Conservation (phyloP, 768 basidiomycete genomes). For the Boletus speciosus region DNA sequence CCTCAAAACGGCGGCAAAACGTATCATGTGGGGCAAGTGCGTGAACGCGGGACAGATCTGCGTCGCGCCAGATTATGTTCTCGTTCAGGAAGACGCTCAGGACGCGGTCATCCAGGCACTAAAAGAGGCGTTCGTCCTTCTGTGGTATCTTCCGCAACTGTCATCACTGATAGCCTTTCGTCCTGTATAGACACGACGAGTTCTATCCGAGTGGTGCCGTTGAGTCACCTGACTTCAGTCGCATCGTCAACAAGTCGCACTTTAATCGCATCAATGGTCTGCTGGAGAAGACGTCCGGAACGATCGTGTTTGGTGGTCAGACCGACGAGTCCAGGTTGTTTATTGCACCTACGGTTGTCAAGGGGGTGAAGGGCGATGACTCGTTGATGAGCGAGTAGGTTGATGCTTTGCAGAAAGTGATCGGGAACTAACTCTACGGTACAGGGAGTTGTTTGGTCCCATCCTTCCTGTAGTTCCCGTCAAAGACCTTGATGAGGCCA, state of each 20-base stretch:
- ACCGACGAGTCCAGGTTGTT: conserved; percentile 54
- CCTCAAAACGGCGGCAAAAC: conserved; percentile 57
- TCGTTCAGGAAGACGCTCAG: conserved; percentile 42
- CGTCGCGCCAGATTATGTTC: conserved; percentile 55
- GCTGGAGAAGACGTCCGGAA: conserved; percentile 65
- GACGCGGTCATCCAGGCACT: conserved; percentile 40
- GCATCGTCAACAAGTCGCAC: conserved; percentile 52
- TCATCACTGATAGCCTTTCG: neutral
- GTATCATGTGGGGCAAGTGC: conserved; percentile 81
- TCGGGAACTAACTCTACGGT: neutral
- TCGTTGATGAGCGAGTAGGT: conserved; percentile 74
- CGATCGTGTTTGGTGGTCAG: conserved; percentile 60
- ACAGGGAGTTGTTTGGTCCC: conserved; percentile 83
- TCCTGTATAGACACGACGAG: conserved; percentile 18
- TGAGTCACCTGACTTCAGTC: conserved; percentile 43
- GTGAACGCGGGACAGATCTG: conserved; percentile 80
- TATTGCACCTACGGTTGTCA: conserved; percentile 73
- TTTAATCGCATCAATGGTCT: conserved; percentile 58
- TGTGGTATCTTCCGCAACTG: neutral
- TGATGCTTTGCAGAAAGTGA: neutral
- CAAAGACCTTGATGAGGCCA: conserved; percentile 65
- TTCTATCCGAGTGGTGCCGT: conserved; percentile 44
- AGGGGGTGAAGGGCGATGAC: conserved; percentile 58
- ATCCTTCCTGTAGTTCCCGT: conserved; percentile 73
- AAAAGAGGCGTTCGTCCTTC: conserved; percentile 38